These are phyloP conservation scores for Rugiboletus extremiorientalis DNA, from an alignment of 1,284 basidiomycete species.

Conservation along the genomic window DNA sequence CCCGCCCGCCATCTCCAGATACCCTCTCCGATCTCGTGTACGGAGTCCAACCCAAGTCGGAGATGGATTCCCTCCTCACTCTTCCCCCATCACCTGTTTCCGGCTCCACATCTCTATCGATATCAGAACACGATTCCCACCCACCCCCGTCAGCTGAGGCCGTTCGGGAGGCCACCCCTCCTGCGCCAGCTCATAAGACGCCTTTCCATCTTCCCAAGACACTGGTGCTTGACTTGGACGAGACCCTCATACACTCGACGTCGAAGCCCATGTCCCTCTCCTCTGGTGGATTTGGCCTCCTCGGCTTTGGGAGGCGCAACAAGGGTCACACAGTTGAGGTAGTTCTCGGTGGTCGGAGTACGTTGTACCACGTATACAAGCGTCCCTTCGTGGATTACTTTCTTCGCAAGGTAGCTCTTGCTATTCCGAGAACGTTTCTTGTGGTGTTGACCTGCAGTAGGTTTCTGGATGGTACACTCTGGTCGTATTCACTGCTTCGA, in stretches of 20 bases:
- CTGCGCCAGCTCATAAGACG: constrained; percentile 51
- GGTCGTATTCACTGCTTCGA: constrained; percentile 97
- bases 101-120: constrained; percentile 12
- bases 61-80: constrained; percentile 21
- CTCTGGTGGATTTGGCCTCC: constrained; percentile 54
- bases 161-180: constrained; percentile 50
- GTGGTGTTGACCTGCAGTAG: constrained; percentile 42
- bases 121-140: constrained; percentile 16
- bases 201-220: constrained; percentile 87
- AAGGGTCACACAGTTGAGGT: constrained; percentile 95
- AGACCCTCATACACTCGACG: constrained; percentile 97
- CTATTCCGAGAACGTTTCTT: not conserved
- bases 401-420: constrained; percentile 72
- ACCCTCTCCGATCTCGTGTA: constrained; percentile 1
- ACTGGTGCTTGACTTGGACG: constrained; percentile 93
- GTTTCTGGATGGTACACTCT: constrained; percentile 99
- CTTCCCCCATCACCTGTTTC: constrained; percentile 25
- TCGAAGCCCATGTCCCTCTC: constrained; percentile 67
- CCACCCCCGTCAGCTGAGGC: constrained; percentile 30
- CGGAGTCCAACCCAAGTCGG: constrained; percentile 8
- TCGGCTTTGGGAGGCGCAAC: constrained; percentile 63
- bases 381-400: constrained; percentile 97
- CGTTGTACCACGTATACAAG: constrained; percentile 98
- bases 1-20: constrained; percentile 6
- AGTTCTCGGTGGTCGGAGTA: constrained; percentile 84